These are phyloP conservation scores for Hypoxylon sp. DNA, from an alignment of 2,329 filamentous ascomycete species.

Conservation along the genomic window DNA sequence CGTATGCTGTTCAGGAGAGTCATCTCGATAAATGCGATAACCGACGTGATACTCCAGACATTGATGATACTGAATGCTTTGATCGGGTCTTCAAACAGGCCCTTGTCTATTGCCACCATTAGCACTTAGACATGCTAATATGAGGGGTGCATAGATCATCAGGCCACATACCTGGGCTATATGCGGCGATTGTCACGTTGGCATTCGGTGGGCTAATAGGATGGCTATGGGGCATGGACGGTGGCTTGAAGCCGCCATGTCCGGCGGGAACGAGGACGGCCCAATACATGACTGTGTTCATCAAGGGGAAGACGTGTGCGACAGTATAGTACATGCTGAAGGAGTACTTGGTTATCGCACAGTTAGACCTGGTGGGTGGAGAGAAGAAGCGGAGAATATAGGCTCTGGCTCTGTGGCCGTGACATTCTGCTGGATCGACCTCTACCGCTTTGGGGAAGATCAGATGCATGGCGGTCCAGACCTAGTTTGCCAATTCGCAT, in stretches of 20 bases:
- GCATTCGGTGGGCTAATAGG: constrained; percentile 17
- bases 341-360: constrained; percentile 58
- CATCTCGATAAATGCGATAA: constrained; percentile 61
- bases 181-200: constrained; percentile 36
- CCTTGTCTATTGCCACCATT: constrained; percentile 55
- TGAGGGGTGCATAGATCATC: neutral
- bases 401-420: constrained; percentile 53
- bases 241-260: constrained; percentile 52
- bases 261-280: constrained; percentile 54
- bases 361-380: constrained; percentile 57
- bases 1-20: constrained; percentile 66
- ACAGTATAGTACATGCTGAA: constrained; percentile 65
- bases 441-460: constrained; percentile 59
- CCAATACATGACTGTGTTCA: constrained; percentile 66
- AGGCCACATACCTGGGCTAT: constrained; percentile 47
- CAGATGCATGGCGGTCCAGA: constrained; percentile 66
- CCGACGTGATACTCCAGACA: constrained; percentile 58
- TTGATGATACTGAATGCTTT: constrained; percentile 61
- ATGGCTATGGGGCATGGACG: constrained; percentile 43
- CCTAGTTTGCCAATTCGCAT: constrained; percentile 48
- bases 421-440: constrained; percentile 46
- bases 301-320: constrained; percentile 60
- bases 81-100: constrained; percentile 63
- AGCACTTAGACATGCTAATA: constrained; percentile 6
- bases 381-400: constrained; percentile 58